Evolutionary conservation across 148 eudicot species (phyloP).

Genomic region (Cornus florida): DNA sequence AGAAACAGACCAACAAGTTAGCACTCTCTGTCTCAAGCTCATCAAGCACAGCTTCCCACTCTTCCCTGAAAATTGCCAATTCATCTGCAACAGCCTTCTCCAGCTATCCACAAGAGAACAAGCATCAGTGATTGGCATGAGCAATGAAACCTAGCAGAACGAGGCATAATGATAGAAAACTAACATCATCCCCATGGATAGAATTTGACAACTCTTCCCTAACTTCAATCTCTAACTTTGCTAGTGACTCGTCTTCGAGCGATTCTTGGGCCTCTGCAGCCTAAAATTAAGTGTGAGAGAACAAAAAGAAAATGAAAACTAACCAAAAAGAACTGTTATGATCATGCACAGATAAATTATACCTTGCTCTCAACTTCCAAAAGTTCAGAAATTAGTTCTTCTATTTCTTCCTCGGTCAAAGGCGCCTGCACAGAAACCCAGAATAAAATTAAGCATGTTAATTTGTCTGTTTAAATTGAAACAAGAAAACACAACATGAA

Average conservation of each 20-base stretch:
- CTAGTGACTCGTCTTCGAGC: conserved; percentile 88
- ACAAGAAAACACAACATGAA: conserved; percentile 3
- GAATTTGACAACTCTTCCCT: conserved; percentile 73
- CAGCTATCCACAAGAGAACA: conserved; percentile 50
- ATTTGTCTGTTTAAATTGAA: conserved; percentile 1
- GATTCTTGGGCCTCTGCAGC: conserved; percentile 99
- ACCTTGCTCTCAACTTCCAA: conserved; percentile 93
- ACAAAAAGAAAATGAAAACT: not conserved
- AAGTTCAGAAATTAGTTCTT: conserved; percentile 75
- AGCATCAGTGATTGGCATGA: conserved; percentile 12
- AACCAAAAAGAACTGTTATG: not conserved
- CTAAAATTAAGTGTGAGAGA: conserved; percentile 40
- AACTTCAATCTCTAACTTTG: conserved; percentile 80
- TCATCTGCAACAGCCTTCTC: conserved; percentile 90
- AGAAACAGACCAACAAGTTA: conserved; percentile 64
- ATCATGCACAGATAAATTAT: conserved; percentile 4
- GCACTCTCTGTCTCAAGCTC: conserved; percentile 94
- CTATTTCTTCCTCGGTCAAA: conserved; percentile 82
- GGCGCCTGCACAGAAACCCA: conserved; percentile 44
- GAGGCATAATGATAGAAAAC: conserved; percentile 11
- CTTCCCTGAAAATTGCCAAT: conserved; percentile 69
- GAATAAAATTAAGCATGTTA: not conserved
- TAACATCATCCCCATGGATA: conserved; percentile 67
- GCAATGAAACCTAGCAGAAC: not conserved
- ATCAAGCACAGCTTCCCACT: conserved; percentile 88